Base-by-base conservation (phyloP, 75 land plant species). In the Picea sitchensis region DNA sequence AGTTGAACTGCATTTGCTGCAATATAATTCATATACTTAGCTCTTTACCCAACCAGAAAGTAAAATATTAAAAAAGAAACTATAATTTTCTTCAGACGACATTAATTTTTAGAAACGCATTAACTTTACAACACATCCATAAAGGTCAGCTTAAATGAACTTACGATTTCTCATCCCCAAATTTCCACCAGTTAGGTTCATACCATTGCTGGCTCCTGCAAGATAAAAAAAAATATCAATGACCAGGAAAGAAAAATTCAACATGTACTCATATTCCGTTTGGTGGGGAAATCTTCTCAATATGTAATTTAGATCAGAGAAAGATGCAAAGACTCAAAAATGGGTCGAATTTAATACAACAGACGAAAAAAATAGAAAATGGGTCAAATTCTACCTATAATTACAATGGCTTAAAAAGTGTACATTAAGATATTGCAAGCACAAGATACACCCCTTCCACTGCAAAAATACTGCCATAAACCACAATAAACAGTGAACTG, bases 151-250 rank as follows among this genome's bases (percentile, higher is more conserved):
- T 34, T 32, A 67, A 38, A 79, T 73, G 32, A 54, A 89, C 91
- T 84, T 86, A 91, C 94, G 91, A 76, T 82, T 94, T 95, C 80
- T 83, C 80, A 83, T 95, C 98, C 17, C 98, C 98, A 89, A 95
- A 95, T 65, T 92, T 95, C 98, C 98, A 95, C 98, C 98, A 95
- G 0, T 95, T 92, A 75, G 96, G 96, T 80, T 95, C 98, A 83
- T 93, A 95, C 98, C 98, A 95, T 41, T 77, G 86, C 62, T 86
- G 91, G 56, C 92, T 88, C 87, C 98, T 95, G 92, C 38, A 84
- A 78, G 61, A 65, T 15, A 58, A 80, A 14, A 60, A 26, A 72
- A 18, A 75, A 69, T 36, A 47, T 26, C 2, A 68, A 17, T 20
- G 1, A 73, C 73, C 61, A 20, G 6, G 71, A 78, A 20, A 80